Percentiles rank a stretch among this genome's conserved stretches.
Evolutionary conservation across 2,329 filamentous ascomycete genomes (phyloP).

Genomic region (Macroventuria anomochaeta): DNA sequence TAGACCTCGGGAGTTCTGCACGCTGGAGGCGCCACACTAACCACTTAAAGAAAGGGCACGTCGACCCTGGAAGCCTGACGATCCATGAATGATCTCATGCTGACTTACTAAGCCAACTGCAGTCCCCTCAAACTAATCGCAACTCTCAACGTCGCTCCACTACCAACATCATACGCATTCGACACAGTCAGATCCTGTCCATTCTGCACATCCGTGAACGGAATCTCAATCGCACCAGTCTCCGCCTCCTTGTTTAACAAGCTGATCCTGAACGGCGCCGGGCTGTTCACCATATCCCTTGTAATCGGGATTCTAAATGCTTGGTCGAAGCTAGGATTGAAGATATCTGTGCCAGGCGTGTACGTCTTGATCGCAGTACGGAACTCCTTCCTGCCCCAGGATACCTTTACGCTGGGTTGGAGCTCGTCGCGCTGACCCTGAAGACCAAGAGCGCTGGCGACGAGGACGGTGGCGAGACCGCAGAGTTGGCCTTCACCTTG

Average conservation of each 20-base stretch:
- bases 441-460: constrained; percentile 54
- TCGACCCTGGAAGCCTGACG: too few relatives aligned
- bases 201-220: constrained; percentile 35
- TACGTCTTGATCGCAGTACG: constrained; percentile 53
- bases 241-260: constrained; percentile 39
- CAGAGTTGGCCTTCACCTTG: constrained; percentile 40
- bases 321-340: constrained; percentile 57
- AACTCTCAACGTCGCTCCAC: constrained; percentile 31
- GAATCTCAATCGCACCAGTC: constrained; percentile 34
- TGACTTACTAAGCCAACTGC: constrained; percentile 21
- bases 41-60: too few relatives aligned
- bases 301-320: constrained; percentile 55
- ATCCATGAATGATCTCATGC: too few relatives aligned
- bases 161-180: constrained; percentile 36
- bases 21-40: too few relatives aligned
- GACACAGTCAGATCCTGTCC: constrained; percentile 30
- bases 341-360: constrained; percentile 55
- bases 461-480: constrained; percentile 54
- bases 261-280: constrained; percentile 32
- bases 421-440: constrained; percentile 53
- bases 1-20: too few relatives aligned
- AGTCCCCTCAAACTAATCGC: constrained; percentile 35
- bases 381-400: constrained; percentile 53
- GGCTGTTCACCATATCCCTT: constrained; percentile 34
- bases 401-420: constrained; percentile 55